Percentiles rank a stretch among this genome's conserved stretches.
phyloP scores from a whole-genome alignment of 2,329 filamentous ascomycete genomes.

The Fusarium tricinctum region DNA sequence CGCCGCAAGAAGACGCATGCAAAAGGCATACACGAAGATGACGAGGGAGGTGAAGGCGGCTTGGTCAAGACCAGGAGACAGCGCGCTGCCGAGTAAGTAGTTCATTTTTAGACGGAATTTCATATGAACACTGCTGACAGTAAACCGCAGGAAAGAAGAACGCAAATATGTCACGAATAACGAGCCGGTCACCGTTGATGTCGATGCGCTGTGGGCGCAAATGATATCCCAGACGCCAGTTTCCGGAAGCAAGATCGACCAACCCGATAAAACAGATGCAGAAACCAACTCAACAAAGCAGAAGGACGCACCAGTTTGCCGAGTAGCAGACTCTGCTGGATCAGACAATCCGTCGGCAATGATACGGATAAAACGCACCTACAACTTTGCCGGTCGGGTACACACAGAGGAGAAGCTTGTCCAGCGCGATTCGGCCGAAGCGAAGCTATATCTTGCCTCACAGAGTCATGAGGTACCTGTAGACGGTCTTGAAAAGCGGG shows the following conservation, averaged over 20 bases:
- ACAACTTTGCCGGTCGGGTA: constrained; percentile 80
- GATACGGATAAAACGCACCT: constrained; percentile 77
- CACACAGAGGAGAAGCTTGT: constrained; percentile 81
- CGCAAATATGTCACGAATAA: constrained; percentile 64
- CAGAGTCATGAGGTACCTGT: constrained; percentile 52
- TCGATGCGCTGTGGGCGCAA: constrained; percentile 77
- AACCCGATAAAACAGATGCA: constrained; percentile 19
- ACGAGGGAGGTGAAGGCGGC: constrained; percentile 70
- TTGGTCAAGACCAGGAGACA: constrained; percentile 81
- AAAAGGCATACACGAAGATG: constrained; percentile 57
- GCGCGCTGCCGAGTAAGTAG: constrained; percentile 72
- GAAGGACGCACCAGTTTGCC: constrained; percentile 28
- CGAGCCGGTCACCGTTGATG: constrained; percentile 76
- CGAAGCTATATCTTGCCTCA: constrained; percentile 72
- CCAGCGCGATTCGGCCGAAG: constrained; percentile 74
- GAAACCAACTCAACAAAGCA: constrained; percentile 8
- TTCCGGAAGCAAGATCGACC: constrained; percentile 12
- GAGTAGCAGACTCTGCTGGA: background rate
- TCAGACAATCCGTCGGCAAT: constrained; percentile 55
- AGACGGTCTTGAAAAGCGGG: constrained; percentile 57
- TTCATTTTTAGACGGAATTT: background rate
- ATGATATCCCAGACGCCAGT: constrained; percentile 66
- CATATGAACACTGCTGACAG: constrained; percentile 25
- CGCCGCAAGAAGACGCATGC: constrained; percentile 61
- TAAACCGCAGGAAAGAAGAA: constrained; percentile 66